Evolutionary conservation across 176 grass and related monocot species (phyloP), one percentile per base, ranked within the genome.

Genomic region (Rhynchospora breviuscula): DNA sequence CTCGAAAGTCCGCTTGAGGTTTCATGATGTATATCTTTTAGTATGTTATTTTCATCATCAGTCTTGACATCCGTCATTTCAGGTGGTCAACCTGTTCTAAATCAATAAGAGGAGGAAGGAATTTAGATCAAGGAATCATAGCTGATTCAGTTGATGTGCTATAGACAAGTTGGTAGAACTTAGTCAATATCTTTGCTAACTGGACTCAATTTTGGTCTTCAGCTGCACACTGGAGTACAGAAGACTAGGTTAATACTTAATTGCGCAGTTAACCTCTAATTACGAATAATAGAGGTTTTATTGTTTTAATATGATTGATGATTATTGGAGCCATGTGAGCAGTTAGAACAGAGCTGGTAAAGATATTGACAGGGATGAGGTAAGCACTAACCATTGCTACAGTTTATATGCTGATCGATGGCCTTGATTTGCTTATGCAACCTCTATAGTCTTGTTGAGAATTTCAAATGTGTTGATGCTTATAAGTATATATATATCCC

Each of bases 1-100:
- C 88, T 78, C 54, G 86, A 83, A 63, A 93, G 88, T 82, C 75
- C 51, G 76, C 66, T 89, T 40, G 84, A 79, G 19, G 85, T 85
- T 31, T 88, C 86, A 59, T 87, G 63, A 61, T 87, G 84, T 79
- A 61, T 84, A 51, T 46, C 85, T 67, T 80, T 87, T 45, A 83
- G 86, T 68, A 75, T 58, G 59, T 6, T 66, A 0, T 3, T 63
- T 19, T 81, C 78, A 23, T 67, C 60, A 2, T 67, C 62, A 62
- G 63, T 53, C 59, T 82, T 82, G 57, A 40, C 7, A 25, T 59
- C 56, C 60, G 8, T 25, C 80, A 81, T 63, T 46, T 81, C 44
- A 46, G 57, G 49, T 11, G 8, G 9, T 81, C 10, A 45, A 81
- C n/a, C 63, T 63, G 29, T 82, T 23, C 80, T 46, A 67, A 67